Conservation (phyloP, 495 filamentous ascomycete species). For the Elaphomyces granulatus region DNA sequence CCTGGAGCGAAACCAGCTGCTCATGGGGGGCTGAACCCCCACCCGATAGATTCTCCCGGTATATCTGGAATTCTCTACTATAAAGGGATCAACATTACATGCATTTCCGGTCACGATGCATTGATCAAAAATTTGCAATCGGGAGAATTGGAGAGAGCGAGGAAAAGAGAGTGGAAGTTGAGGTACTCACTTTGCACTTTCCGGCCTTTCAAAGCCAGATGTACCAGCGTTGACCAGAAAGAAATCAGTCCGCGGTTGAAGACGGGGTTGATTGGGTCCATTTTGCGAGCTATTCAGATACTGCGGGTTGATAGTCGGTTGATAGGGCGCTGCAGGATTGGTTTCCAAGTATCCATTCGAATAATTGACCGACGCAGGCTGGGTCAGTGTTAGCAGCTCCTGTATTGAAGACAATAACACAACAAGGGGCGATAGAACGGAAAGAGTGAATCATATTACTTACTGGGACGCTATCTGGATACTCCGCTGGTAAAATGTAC, state of each 20-base stretch:
- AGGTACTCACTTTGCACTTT: slow-evolving; percentile 17
- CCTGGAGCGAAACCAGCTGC: background rate
- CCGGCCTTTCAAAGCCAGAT: slow-evolving; percentile 14
- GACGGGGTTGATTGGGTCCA: slow-evolving; percentile 9
- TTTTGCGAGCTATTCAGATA: slow-evolving; percentile 20
- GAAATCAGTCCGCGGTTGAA: slow-evolving; percentile 14
- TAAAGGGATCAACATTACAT: no score
- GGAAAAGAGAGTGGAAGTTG: background rate
- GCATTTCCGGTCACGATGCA: no score
- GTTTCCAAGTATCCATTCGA: slow-evolving; percentile 20
- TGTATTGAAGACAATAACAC: no score
- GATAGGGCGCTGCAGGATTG: slow-evolving; percentile 13
- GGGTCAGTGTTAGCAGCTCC: background rate
- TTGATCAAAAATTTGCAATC: no score
- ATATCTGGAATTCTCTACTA: background rate
- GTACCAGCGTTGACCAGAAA: slow-evolving; percentile 16
- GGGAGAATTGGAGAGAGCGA: no score
- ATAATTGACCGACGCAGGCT: slow-evolving; percentile 21
- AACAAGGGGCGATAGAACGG: no score
- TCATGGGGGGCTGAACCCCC: background rate
- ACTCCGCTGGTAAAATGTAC: slow-evolving; percentile 4
- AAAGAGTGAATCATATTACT: background rate
- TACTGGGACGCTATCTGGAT: background rate
- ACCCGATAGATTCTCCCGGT: background rate
- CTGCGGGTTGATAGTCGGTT: slow-evolving; percentile 30